phyloP scores from a whole-genome alignment of 108 stramenopile genomes.

The Schizochytrium sp. region DNA sequence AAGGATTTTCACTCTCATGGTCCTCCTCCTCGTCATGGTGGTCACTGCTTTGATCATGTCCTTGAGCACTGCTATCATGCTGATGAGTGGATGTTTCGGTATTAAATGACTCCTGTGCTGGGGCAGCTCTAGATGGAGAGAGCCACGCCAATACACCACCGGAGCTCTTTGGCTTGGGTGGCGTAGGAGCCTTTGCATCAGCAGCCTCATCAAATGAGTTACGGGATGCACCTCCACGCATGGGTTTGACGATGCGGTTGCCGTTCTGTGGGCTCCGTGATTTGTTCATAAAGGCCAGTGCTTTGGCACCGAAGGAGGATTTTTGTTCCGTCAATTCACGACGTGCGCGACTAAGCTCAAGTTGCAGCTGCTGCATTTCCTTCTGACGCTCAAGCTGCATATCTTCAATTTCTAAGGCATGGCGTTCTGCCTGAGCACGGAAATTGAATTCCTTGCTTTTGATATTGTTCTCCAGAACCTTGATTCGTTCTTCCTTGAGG shows the following conservation, averaged over 20 bases:
- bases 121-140: no score
- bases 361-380: constrained; percentile 53
- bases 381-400: constrained; percentile 48
- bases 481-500: constrained; percentile 68
- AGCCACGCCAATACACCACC: neutral
- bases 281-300: constrained; percentile 29
- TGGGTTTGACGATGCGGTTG: constrained; percentile 17
- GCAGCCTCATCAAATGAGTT: neutral
- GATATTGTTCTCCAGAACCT: constrained; percentile 61
- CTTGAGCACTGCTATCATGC: no score
- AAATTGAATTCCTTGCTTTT: constrained; percentile 60
- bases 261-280: no score
- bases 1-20: no score
- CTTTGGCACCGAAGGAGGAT: constrained; percentile 30
- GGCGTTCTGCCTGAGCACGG: constrained; percentile 53
- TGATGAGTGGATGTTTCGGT: no score
- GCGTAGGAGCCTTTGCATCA: neutral
- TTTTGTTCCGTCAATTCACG: constrained; percentile 17
- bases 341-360: neutral
- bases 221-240: constrained; percentile 14
- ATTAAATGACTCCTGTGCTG: no score
- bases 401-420: constrained; percentile 41
- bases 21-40: no score
- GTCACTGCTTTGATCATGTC: no score
- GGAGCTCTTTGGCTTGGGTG: neutral